Evolutionary conservation across 352 stramenopile genomes (phyloP).

Genomic region (Phytopythium mirpurense): DNA sequence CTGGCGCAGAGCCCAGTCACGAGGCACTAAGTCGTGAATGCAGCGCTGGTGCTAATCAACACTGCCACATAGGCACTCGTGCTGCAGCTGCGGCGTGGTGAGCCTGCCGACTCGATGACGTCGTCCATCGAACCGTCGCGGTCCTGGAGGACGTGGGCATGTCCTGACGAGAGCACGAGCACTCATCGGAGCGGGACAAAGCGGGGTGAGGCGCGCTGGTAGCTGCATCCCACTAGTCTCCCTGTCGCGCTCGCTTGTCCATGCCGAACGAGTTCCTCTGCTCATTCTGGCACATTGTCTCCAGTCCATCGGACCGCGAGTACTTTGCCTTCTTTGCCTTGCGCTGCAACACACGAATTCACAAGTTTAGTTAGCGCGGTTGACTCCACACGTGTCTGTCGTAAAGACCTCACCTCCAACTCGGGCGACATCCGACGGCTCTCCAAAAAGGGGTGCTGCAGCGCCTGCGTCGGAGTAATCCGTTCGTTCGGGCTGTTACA

Average conservation of each 20-base stretch:
- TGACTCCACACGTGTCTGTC: too few species aligned
- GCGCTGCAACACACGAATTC: neutral
- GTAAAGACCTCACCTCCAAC: constrained; percentile 16
- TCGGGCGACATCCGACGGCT: constrained; percentile 30
- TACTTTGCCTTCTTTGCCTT: constrained; percentile 9
- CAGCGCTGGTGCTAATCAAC: too few species aligned
- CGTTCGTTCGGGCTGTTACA: constrained; percentile 64
- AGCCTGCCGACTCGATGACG: too few species aligned
- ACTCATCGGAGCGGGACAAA: neutral
- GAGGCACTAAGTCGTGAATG: too few species aligned
- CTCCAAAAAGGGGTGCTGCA: constrained; percentile 92
- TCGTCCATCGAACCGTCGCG: too few species aligned
- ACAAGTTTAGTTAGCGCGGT: neutral
- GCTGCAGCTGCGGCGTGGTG: too few species aligned
- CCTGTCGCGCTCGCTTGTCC: constrained; percentile 5
- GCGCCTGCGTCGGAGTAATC: constrained; percentile 90
- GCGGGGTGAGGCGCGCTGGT: neutral
- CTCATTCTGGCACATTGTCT: neutral
- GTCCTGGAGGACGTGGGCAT: too few species aligned
- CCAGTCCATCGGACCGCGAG: neutral
- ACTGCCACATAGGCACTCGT: too few species aligned
- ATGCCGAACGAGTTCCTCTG: neutral
- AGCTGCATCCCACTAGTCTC: neutral
- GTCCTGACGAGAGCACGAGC: too few species aligned
- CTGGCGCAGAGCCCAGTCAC: too few species aligned